Conservation (phyloP, 163 green algal species). For the Dunaliella salina region DNA sequence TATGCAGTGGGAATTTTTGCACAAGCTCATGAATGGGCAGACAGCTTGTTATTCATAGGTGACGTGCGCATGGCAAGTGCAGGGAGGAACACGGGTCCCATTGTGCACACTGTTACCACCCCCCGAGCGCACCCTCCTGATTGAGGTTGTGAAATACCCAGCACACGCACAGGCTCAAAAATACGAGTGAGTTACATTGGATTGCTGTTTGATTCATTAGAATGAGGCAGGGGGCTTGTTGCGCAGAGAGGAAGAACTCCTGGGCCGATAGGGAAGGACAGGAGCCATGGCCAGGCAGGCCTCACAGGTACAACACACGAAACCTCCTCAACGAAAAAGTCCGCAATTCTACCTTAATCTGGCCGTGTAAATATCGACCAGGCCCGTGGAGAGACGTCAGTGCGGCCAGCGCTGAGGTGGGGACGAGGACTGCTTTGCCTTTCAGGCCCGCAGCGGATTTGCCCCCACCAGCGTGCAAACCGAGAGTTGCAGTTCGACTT, state of each 20-base stretch:
- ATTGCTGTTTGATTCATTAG: not conserved
- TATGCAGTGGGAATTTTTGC: not conserved
- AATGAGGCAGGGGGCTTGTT: not conserved
- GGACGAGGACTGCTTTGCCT: not conserved
- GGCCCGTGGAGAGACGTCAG: not conserved
- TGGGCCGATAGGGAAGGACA: not conserved
- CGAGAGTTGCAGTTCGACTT: too few relatives aligned
- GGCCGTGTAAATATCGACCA: not conserved
- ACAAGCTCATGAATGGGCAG: not conserved
- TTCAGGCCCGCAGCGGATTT: not conserved
- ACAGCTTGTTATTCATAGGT: not conserved
- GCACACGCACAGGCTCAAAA: not conserved
- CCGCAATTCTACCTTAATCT: not conserved
- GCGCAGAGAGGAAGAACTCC: too few relatives aligned
- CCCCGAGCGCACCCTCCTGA: too few relatives aligned
- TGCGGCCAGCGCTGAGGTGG: not conserved
- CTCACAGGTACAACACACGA: not conserved
- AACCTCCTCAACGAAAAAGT: not conserved
- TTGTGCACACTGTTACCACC: too few relatives aligned
- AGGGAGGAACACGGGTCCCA: too few relatives aligned
- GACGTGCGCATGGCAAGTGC: too few relatives aligned
- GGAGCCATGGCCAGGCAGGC: not conserved
- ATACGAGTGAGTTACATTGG: not conserved
- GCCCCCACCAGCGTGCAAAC: not conserved
- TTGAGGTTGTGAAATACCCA: too few relatives aligned